Base-by-base conservation (phyloP, 768 basidiomycete genomes). In the Xerocomellus amylosporus region DNA sequence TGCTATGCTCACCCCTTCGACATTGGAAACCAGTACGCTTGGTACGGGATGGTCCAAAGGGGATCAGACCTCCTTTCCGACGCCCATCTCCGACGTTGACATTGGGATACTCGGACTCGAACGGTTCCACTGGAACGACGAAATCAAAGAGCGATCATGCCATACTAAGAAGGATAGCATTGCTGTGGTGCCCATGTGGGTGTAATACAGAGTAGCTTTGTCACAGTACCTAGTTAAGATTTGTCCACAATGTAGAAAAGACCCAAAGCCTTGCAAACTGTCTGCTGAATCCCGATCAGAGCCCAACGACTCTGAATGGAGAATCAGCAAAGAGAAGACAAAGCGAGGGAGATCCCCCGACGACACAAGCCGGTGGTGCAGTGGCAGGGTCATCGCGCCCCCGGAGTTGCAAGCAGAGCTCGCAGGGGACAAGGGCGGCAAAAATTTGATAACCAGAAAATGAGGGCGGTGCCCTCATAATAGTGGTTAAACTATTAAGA, bases 401-500 rank as follows among this genome's bases (percentile, higher is more conserved):
- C 51, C 57, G 54, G 66, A 71, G 75, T 67, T 75, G 75, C 74
- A 75, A 75, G 74, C 74, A 75, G 74, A 75, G 74, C 63, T 65
- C 63, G 6, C 51, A 3, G 3, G 33, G 63, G 38, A 56, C 60
- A 63, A 62, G 63, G 64, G 66, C 57, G 58, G 36, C 67, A 68
- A 68, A 68, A 67, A 60, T 69, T 68, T 76, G 73, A 80, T 81
- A 81, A 82, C 79, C 79, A 80, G 66, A 66, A 61, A 78, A 78
- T 74, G 72, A 71, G 71, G 65, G 76, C 79, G 71, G 73, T 80
- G 79, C 76, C 73, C 68, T 69, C 75, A 78, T 79, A 79, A 79
- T 78, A 80, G 79, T 78, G 77, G 79, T 70, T 80, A 71, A 60
- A 74, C 79, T 83, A 76, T 77, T 76, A 81, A 83, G 80, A 83